Evolutionary conservation across 78 protist species (phyloP).

Genomic region (Bigelowiella natans): DNA sequence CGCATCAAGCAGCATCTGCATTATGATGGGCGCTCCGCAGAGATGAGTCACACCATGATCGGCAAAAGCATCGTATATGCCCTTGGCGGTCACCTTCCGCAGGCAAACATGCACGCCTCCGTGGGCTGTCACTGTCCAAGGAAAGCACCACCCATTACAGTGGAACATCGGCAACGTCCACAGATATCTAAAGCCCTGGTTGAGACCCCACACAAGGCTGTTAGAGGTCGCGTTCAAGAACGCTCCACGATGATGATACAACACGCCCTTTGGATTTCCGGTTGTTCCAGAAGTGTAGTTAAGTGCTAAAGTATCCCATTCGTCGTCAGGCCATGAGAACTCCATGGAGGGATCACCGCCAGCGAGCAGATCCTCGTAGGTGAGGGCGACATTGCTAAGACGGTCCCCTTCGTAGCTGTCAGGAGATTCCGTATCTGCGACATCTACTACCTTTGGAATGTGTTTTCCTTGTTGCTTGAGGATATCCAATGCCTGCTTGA

Average conservation of each 20-base stretch:
- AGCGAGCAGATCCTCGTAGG: slow-evolving; percentile 5
- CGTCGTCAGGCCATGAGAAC: slow-evolving; percentile 6
- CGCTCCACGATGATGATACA: background rate
- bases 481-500: background rate
- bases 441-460: background rate
- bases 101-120: background rate
- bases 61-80: background rate
- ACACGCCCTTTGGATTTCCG: background rate
- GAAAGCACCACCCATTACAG: slow-evolving; percentile 39
- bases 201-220: background rate
- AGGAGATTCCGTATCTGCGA: background rate
- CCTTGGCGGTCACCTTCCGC: background rate
- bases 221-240: background rate
- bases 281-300: slow-evolving; percentile 29
- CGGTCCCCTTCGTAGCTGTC: background rate
- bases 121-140: slow-evolving; percentile 8
- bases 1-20: background rate
- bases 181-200: slow-evolving; percentile 6
- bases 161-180: slow-evolving; percentile 43
- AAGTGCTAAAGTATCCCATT: slow-evolving; percentile 29
- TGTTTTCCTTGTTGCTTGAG: background rate
- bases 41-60: background rate
- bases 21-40: background rate
- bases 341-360: background rate
- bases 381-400: background rate